These are phyloP conservation scores for Penicillium freii DNA, from an alignment of 2,329 filamentous ascomycete species.

Conservation along the genomic window DNA sequence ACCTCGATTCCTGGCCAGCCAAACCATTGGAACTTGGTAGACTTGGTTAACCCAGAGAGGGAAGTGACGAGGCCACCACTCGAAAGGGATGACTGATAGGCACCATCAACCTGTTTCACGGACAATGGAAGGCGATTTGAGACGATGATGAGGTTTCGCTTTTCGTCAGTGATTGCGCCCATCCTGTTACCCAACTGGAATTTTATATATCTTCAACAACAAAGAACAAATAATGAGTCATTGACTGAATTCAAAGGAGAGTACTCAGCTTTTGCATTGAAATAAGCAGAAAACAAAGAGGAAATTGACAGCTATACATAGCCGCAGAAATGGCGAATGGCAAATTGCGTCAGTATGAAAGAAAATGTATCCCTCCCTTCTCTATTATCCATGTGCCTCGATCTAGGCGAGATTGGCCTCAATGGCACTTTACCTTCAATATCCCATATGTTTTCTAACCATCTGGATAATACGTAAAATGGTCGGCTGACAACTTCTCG, in stretches of 20 bases:
- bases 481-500: not conserved
- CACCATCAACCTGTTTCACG: constrained; percentile 79
- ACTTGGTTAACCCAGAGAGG: constrained; percentile 81
- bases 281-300: not conserved
- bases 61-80: constrained; percentile 90
- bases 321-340: constrained; percentile 16
- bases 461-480: not conserved
- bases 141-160: constrained; percentile 61
- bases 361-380: not conserved
- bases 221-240: not conserved
- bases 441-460: not conserved
- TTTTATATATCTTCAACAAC: not conserved
- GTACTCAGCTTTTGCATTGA: not conserved
- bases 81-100: constrained; percentile 82
- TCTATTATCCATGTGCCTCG: not conserved
- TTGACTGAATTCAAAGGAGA: not conserved
- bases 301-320: constrained; percentile 3
- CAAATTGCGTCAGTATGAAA: constrained; percentile 22
- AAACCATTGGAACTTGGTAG: constrained; percentile 91
- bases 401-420: not conserved
- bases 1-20: constrained; percentile 91
- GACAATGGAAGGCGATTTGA: constrained; percentile 92
- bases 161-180: constrained; percentile 9
- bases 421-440: not conserved
- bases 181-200: constrained; percentile 1